Evolutionary conservation across 139 green algal genomes (phyloP).

Genomic region (Axilococcus clingmanii): DNA sequence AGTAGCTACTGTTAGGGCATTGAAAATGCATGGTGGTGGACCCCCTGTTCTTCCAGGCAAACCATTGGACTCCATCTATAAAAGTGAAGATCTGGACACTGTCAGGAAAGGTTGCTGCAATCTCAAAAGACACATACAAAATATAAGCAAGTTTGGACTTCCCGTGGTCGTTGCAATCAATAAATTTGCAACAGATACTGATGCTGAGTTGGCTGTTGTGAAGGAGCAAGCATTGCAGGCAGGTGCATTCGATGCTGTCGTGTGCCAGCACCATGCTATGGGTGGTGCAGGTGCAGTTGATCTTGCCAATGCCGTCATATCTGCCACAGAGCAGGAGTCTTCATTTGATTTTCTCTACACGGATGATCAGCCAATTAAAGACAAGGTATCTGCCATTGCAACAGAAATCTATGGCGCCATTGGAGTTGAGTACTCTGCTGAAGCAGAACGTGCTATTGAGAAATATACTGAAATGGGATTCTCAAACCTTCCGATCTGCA

Average conservation of each 20-base stretch:
- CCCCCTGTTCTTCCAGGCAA: slow-evolving; percentile 67
- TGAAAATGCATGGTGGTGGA: slow-evolving; percentile 91
- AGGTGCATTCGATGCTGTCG: slow-evolving; percentile 72
- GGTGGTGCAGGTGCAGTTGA: slow-evolving; percentile 80
- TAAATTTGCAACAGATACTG: slow-evolving; percentile 79
- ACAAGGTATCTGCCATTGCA: slow-evolving; percentile 92
- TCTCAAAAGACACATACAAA: slow-evolving; percentile 77
- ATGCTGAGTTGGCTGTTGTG: slow-evolving; percentile 66
- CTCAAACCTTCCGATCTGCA: slow-evolving; percentile 90
- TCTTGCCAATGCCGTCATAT: slow-evolving; percentile 75
- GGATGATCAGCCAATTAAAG: slow-evolving; percentile 31
- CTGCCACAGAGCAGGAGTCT: slow-evolving; percentile 35
- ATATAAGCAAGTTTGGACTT: slow-evolving; percentile 77
- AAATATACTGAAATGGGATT: slow-evolving; percentile 79
- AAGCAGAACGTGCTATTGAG: slow-evolving; percentile 63
- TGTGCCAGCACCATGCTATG: slow-evolving; percentile 80
- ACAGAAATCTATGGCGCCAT: slow-evolving; percentile 76
- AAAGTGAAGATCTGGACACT: slow-evolving; percentile 76
- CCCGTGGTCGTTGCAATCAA: slow-evolving; percentile 92
- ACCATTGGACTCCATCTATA: slow-evolving; percentile 87
- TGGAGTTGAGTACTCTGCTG: slow-evolving; percentile 68
- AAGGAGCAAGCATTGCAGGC: slow-evolving; percentile 33
- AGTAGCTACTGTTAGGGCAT: slow-evolving; percentile 88
- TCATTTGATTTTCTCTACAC: slow-evolving; percentile 79
- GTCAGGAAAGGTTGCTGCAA: slow-evolving; percentile 72